Conservation (phyloP, 192 early-diverging fungal genomes). For the Backusella sp. region DNA sequence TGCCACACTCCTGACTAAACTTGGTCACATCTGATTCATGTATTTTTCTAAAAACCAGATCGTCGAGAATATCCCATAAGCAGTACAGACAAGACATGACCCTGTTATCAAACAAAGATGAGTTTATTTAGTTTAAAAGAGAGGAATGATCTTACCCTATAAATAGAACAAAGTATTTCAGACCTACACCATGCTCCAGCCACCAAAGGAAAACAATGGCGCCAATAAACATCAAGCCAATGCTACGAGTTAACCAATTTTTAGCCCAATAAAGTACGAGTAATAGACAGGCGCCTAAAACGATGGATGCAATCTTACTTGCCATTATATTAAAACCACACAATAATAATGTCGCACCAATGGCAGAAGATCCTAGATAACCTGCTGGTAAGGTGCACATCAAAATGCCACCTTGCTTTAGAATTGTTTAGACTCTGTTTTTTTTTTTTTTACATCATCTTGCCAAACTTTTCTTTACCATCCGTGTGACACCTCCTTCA, state of each 20-base stretch:
- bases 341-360: constrained; percentile 92
- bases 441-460: neutral
- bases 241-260: constrained; percentile 82
- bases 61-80: constrained; percentile 95
- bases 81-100: constrained; percentile 93
- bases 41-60: constrained; percentile 83
- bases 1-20: constrained; percentile 73
- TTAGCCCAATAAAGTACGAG: constrained; percentile 83
- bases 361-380: constrained; percentile 85
- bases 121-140: neutral
- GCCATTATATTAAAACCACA: constrained; percentile 87
- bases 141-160: constrained; percentile 61
- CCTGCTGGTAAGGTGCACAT: constrained; percentile 86
- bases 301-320: constrained; percentile 80
- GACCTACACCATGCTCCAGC: constrained; percentile 66
- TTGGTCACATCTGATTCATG: constrained; percentile 91
- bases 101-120: constrained; percentile 38
- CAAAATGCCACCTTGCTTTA: constrained; percentile 69
- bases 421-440: neutral
- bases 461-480: constrained; percentile 49
- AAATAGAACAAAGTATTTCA: constrained; percentile 92
- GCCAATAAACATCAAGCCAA: constrained; percentile 83
- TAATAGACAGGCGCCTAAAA: constrained; percentile 82
- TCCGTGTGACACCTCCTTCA: constrained; percentile 85
- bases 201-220: constrained; percentile 85